These are phyloP conservation scores for Linaria vulgaris DNA, from an alignment of 257 asterid genomes.

Conservation along the genomic window DNA sequence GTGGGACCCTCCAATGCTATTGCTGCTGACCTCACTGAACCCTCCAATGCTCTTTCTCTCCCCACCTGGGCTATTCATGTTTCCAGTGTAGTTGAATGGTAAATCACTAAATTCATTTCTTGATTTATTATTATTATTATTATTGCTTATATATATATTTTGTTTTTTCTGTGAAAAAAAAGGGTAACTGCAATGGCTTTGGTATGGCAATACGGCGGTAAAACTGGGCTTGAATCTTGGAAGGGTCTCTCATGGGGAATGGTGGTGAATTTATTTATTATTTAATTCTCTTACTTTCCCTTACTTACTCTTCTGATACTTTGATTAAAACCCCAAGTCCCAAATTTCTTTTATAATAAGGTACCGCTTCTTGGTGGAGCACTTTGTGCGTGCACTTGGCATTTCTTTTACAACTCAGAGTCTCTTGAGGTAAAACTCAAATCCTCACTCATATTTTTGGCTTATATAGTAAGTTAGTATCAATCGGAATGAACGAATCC, in stretches of 20 bases:
- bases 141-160: too few species aligned
- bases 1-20: slow-evolving; percentile 51
- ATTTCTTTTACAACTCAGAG: slow-evolving; percentile 92
- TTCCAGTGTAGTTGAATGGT: slow-evolving; percentile 98
- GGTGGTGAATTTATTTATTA: too few species aligned
- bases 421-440: slow-evolving; percentile 74
- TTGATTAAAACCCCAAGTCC: too few species aligned
- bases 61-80: slow-evolving; percentile 97
- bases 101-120: slow-evolving; percentile 1
- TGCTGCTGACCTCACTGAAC: slow-evolving; percentile 67
- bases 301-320: not conserved
- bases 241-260: slow-evolving; percentile 99
- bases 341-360: too few species aligned
- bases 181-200: slow-evolving; percentile 91
- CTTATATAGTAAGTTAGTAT: too few species aligned
- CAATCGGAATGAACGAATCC: too few species aligned
- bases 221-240: slow-evolving; percentile 87
- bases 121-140: too few species aligned
- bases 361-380: slow-evolving; percentile 98
- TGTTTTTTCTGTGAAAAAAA: too few species aligned
- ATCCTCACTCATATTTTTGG: slow-evolving; percentile 8
- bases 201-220: slow-evolving; percentile 96
- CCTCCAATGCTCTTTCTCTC: slow-evolving; percentile 88
- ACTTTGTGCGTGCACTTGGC: slow-evolving; percentile 98
- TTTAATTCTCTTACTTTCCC: slow-evolving; percentile 24